Evolutionary conservation across 169 alveolate species (phyloP), one percentile per base, ranked within the genome.

Genomic region (Toxoplasma gondii): DNA sequence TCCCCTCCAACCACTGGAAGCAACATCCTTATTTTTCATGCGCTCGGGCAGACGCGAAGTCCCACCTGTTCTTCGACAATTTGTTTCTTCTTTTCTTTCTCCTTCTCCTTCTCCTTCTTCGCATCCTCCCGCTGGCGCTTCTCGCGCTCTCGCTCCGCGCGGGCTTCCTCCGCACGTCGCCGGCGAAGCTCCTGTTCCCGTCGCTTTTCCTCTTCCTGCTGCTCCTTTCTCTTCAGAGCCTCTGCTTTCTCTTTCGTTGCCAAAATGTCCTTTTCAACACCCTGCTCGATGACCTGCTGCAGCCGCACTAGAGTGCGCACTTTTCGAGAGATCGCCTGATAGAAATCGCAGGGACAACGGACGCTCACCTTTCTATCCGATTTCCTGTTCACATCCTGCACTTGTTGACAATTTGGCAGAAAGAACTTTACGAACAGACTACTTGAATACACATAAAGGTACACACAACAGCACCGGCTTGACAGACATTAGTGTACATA

Each of bases 21-120:
- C 58, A 49, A 49, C 12, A 49, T 49, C 4, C 22, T 49, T 49
- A 4, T 49, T 49, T 12, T 49, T 31, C 74, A 64, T 31, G 5
- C 5, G 34, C 22, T 16, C 74, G 4, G 74, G 74, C 74, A 16
- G 74, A 4, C n/a, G 9, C 1, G 74, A 64, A 12, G 74, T 64
- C 22, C 22, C 36, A 82, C 90, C 90, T 82, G 90, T 16, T 82
- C 90, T n/a, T 82, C 90, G 64, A 82, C 64, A 34, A 1, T 74
- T 31, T 82, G 54, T 24, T 82, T 82, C 64, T 82, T 43, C 64
- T 82, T 82, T 38, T 82, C 64, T 31, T 82, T 82, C 36, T 82
- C 90, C 39, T 82, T 82, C 67, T 82, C 90, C 24, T 44, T 82
- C 41, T 82, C 90, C 67, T 43, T 82, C 90, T 82, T 82, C 36